Base-by-base conservation (phyloP, 148 eudicot species). In the Nepenthes mirabilis region DNA sequence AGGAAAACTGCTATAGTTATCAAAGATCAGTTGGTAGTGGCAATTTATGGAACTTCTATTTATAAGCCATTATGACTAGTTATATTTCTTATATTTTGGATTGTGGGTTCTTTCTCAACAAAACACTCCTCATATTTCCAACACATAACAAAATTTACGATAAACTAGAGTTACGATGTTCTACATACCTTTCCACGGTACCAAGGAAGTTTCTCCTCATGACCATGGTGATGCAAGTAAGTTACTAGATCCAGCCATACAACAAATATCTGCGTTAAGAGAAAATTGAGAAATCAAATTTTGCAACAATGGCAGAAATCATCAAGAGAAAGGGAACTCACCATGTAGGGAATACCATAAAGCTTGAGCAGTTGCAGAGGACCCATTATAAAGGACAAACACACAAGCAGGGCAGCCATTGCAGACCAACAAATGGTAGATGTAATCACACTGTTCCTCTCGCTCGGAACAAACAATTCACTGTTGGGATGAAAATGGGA, bases 161-260 rank as follows among this genome's bases (percentile, higher is more conserved):
- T 43, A 33, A 36, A 5, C 7, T 14, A 45, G 23, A 33, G 58
- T n/a, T 14, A 34, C 23, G 43, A 43, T 6, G 1, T 6, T 10
- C 12, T 40, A 4, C 63, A 47, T 75, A 76, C 80, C 80, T 76
- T 69, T 55, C 80, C 80, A 5, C 80, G 84, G 72, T 86, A 86
- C 94, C 94, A 86, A 59, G 94, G 94, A 43, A 86, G 88, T 63
- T 83, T 86, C 11, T 83, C 86, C 1, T 86, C 88, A 55, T 83
- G 84, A 11, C 94, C 94, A 69, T 86, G 94, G 74, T 77, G 81
- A 56, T 77, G 77, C 77, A 77, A 66, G 61, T 77, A 77, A 47
- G 77, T 77, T 34, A 77, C 81, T 32, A 77, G 58, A 61, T 73
- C 81, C 64, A 77, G 33, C 81, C 77, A 77, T 54, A 67, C 50